phyloP scores from a whole-genome alignment of 1,284 basidiomycete genomes.

The Boletus holoroseus region DNA sequence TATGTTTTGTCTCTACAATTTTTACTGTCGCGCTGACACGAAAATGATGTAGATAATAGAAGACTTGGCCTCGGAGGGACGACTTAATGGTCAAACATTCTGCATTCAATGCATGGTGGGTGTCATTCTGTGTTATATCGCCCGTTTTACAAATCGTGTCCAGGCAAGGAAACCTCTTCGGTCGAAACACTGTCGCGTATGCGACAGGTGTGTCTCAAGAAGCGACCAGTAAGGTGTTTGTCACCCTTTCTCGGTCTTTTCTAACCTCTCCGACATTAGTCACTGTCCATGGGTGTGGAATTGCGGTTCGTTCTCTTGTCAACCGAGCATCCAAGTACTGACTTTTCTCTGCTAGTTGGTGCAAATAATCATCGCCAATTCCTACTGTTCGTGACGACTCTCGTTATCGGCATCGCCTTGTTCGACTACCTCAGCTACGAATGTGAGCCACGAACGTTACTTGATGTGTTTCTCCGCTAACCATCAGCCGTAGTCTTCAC shows the following conservation, averaged over 20 bases:
- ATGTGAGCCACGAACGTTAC: constrained; percentile 49
- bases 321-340: background rate
- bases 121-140: background rate
- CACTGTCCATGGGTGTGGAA: constrained; percentile 99
- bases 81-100: constrained; percentile 92
- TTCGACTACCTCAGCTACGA: constrained; percentile 82
- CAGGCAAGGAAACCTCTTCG: constrained; percentile 86
- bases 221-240: constrained; percentile 78
- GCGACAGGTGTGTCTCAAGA: constrained; percentile 83
- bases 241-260: background rate
- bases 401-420: constrained; percentile 74
- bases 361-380: constrained; percentile 94
- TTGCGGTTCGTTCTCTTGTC: constrained; percentile 61
- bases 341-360: constrained; percentile 58
- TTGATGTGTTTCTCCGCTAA: constrained; percentile 6
- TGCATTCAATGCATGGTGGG: constrained; percentile 89
- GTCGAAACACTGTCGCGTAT: constrained; percentile 92
- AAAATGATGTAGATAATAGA: constrained; percentile 65
- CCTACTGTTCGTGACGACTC: constrained; percentile 78
- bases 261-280: constrained; percentile 37
- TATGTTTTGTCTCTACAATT: constrained; percentile 34
- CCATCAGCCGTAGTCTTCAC: constrained; percentile 44
- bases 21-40: background rate
- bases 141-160: background rate
- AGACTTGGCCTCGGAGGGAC: constrained; percentile 80